phyloP scores from a whole-genome alignment of 2,329 filamentous ascomycete species.

The Diaporthe capsici region DNA sequence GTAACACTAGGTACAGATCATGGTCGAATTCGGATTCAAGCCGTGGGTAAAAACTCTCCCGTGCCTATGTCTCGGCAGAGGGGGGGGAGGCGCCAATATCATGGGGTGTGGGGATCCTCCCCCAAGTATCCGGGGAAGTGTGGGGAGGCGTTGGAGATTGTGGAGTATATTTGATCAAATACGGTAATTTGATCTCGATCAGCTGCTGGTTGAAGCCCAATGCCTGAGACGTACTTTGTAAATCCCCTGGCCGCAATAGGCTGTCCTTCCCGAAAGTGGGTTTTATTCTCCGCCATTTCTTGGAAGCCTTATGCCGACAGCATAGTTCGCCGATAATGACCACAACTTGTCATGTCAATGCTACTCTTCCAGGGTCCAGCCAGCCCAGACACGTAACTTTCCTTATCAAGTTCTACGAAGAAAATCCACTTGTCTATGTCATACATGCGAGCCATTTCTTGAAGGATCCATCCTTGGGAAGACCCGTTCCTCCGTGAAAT shows the following conservation, averaged over 20 bases:
- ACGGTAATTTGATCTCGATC: constrained; percentile 19
- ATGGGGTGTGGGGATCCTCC: background rate
- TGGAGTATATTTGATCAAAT: constrained; percentile 1
- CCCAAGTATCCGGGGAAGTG: constrained; percentile 22
- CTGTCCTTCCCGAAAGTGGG: constrained; percentile 16
- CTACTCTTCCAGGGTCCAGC: background rate
- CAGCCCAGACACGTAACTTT: background rate
- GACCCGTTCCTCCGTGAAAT: background rate
- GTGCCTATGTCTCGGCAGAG: background rate
- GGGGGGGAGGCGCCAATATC: background rate
- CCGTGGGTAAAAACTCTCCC: constrained; percentile 1
- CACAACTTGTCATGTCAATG: background rate
- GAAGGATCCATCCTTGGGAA: background rate
- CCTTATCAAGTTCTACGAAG: background rate
- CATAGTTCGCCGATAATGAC: constrained; percentile 11
- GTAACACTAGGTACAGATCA: background rate
- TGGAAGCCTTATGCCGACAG: background rate
- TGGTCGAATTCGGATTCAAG: background rate
- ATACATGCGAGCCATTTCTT: background rate
- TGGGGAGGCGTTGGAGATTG: constrained; percentile 1
- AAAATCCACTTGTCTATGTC: background rate
- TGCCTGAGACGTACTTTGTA: constrained; percentile 14
- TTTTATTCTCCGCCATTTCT: background rate
- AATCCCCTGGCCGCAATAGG: constrained; percentile 20
- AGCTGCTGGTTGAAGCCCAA: background rate